Evolutionary conservation across 306 rosid genomes (phyloP), one percentile per base, ranked within the genome.

Genomic region (Malus sylvestris): DNA sequence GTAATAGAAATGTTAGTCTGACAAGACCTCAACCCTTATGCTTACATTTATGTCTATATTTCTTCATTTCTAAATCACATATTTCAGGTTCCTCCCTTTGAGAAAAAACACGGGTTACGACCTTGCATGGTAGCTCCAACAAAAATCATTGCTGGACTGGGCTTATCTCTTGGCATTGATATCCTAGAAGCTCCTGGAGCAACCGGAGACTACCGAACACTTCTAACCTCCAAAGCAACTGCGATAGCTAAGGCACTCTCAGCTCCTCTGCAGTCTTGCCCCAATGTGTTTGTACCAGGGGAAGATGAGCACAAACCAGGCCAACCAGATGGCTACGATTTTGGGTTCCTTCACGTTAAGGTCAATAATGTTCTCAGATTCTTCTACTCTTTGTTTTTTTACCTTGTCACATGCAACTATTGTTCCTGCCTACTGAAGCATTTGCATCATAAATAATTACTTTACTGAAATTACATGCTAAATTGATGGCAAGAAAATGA

Each of bases 101-200:
- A 77, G 67, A 64, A 88, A 59, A 92, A 87, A 79, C 98, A 95
- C 72, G 97, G 83, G 57, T 76, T 95, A 77, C 51, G 84, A 86
- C 93, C 98, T 76, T 92, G 98, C 88, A 92, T 92, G 98, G 98
- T 95, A 30, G 98, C 98, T 79, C 98, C 97, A 63, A 92, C 98
- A 20, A 95, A 95, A 85, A 92, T 95, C 79, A 95, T 95, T 38
- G 97, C 98, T 76, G 97, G 98, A 77, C 79, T 90, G 60, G 98
- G 98, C 60, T 83, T 95, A 82, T 95, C 98, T 55, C 96, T 95
- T 46, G 96, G 92, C 81, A 90, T 95, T 75, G 97, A 95, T 82
- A 90, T 95, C 79, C 92, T 95, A 62, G 98, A 92, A 76, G 98
- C 97, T 78, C 97, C 96, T 29, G 97, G 97, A 80, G 97, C 97